phyloP scores from a whole-genome alignment of 2,329 filamentous ascomycete species.

The Pseudogymnoascus sp. region DNA sequence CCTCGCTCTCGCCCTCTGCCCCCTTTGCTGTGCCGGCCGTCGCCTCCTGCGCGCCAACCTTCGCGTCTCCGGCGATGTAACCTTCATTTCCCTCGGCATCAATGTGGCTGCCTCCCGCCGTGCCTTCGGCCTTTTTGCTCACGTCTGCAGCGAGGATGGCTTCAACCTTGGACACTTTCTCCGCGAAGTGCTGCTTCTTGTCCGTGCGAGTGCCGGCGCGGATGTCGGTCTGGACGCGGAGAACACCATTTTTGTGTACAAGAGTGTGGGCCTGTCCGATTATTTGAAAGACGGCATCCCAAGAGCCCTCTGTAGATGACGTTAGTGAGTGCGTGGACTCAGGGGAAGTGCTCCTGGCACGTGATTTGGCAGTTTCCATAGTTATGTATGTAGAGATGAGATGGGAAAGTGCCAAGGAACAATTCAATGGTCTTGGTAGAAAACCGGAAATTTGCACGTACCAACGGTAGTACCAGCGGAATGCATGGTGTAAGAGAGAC shows the following conservation, averaged over 20 bases:
- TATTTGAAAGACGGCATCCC: conserved; percentile 77
- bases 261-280: conserved; percentile 79
- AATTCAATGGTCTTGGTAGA: background rate
- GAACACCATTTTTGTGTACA: conserved; percentile 67
- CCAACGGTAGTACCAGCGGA: conserved; percentile 88
- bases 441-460: conserved; percentile 36
- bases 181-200: conserved; percentile 26
- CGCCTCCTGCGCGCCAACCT: background rate
- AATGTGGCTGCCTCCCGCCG: background rate
- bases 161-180: conserved; percentile 28
- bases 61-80: background rate
- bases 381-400: background rate
- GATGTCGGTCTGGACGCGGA: conserved; percentile 82
- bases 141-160: conserved; percentile 24
- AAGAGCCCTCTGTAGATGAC: conserved; percentile 63
- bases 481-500: conserved; percentile 80
- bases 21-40: background rate
- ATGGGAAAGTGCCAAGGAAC: background rate
- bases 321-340: background rate
- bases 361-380: background rate
- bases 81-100: conserved; percentile 3
- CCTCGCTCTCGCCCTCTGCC: background rate
- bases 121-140: conserved; percentile 5
- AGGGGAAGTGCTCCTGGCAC: conserved; percentile 1
- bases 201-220: conserved; percentile 58